These are phyloP conservation scores for Trypanosoma caninum DNA, from an alignment of 208 protist species.

Conservation along the genomic window DNA sequence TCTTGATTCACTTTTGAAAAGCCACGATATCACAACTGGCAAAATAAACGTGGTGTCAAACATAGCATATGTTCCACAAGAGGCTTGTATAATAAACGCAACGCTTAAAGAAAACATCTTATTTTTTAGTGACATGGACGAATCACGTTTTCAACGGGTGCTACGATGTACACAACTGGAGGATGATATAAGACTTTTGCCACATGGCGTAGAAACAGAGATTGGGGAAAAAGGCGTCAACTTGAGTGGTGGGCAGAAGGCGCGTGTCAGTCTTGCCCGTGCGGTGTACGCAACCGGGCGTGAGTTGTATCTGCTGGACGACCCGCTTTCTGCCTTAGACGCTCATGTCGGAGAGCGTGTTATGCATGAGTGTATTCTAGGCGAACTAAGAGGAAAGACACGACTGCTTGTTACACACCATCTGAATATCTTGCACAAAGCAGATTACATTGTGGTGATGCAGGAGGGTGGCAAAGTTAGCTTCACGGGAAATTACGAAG, in stretches of 20 bases:
- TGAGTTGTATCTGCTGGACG: slow-evolving; percentile 81
- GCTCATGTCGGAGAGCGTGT: slow-evolving; percentile 59
- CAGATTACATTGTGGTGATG: slow-evolving; percentile 87
- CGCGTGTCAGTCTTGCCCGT: slow-evolving; percentile 65
- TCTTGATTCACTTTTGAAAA: slow-evolving; percentile 38
- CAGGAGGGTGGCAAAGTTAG: slow-evolving; percentile 36
- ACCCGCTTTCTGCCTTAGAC: slow-evolving; percentile 88
- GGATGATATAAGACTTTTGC: slow-evolving; percentile 57
- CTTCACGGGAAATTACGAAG: slow-evolving; percentile 32
- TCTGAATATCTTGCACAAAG: slow-evolving; percentile 70
- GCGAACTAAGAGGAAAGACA: slow-evolving; percentile 51
- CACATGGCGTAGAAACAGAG: slow-evolving; percentile 73
- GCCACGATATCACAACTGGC: slow-evolving; percentile 37
- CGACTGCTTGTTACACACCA: slow-evolving; percentile 88
- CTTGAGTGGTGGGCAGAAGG: slow-evolving; percentile 74
- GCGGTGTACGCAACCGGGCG: slow-evolving; percentile 51
- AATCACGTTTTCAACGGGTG: slow-evolving; percentile 27
- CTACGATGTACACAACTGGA: slow-evolving; percentile 43
- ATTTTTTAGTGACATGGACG: slow-evolving; percentile 51
- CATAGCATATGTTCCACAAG: slow-evolving; percentile 91
- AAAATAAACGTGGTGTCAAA: slow-evolving; percentile 22
- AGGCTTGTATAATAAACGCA: slow-evolving; percentile 77
- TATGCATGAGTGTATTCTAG: slow-evolving; percentile 37
- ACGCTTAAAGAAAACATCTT: slow-evolving; percentile 84
- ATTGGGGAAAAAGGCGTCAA: slow-evolving; percentile 68